Base-by-base conservation (phyloP, 140 eudicot genomes). In the Cichorium intybus region DNA sequence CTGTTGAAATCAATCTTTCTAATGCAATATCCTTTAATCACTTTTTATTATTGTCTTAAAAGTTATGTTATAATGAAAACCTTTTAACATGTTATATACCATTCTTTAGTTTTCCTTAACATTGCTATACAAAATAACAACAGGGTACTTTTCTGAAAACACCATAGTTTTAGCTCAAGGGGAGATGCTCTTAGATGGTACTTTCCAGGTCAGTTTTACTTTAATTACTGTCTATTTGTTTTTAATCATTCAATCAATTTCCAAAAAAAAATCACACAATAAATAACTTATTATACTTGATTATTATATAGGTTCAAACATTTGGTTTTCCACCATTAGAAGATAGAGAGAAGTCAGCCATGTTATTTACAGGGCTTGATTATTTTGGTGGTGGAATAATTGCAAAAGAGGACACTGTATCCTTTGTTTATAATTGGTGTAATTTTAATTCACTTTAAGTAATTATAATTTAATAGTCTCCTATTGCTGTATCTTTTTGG, bases 281-380 rank as follows among this genome's bases (percentile, higher is more conserved):
- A n/a, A n/a, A n/a, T n/a, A 37, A 1, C 2, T 54, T 23, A 6
- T 69, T 5, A 27, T 56, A 39, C 39, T 53, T 12, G 51, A 46
- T 48, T 31, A 53, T 62, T 14, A 27, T 85, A 65, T 72, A 93
- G 99, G 99, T 88, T 37, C 92, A 80, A 73, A 89, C 97, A 55
- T 93, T 93, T 80, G 99, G 99, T 64, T 93, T 93, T 74, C 99
- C 97, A 69, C 99, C 97, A 12, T 56, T 93, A 69, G 99, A 93
- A 79, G 92, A 93, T 63, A 77, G 99, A 74, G 88, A 84, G 29
- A 90, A 93, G 79, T 83, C 97, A 57, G 24, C 72, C 10, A 28
- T 82, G 7, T 64, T 73, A 21, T 80, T 84, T 76, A 39, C 93
- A 2, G 99, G 97, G 61, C 72, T 81, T 66, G 97, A 93, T 79